Evolutionary conservation across 202 grass and related monocot genomes (phyloP), one percentile per base, ranked within the genome.

Genomic region (Schoenoplectus triqueter): DNA sequence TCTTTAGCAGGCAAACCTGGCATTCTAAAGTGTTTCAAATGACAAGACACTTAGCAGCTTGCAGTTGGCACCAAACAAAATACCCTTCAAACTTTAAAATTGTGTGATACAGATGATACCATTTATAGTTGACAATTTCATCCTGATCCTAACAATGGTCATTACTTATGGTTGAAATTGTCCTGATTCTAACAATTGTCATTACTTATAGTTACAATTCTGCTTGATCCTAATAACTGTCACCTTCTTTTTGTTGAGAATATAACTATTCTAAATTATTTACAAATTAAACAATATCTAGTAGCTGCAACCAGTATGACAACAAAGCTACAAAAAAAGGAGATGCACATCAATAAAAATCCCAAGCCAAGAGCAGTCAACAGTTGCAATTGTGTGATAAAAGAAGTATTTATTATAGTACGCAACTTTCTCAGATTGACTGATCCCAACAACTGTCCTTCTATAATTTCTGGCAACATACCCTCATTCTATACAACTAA

Each of bases 371-470:
- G 55, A 56, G 1, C 5, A 57, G 11, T 77, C 4, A 1, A 6
- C 73, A 57, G n/a, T 73, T 73, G 50, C 18, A 50, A 50, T 51
- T 11, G 17, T 20, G 66, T 52, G 17, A 73, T 73, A 56, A 76
- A 76, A 31, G 10, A 76, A 56, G 73, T 76, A 55, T 56, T 48
- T 56, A 56, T 76, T 56, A 76, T 55, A 40, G 50, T 76, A 40
- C 10, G 56, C 20, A 1, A 31, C 20, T 76, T 72, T 7, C 2
- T 20, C 10, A 39, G 46, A 73, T 73, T 31, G 47, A 17, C 4
- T 31, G 49, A 39, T 31, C 5, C 20, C 55, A 54, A 76, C 48
- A 74, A 74, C 19, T 74, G 46, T 21, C 9, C 49, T 54, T 13
- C 14, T 31, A 31, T 31, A 31, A 42, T 68, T 75, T 55, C 72